Evolutionary conservation across 257 asterid species (phyloP), one percentile per base, ranked within the genome.

Genomic region (Parsonsia alboflavescens): DNA sequence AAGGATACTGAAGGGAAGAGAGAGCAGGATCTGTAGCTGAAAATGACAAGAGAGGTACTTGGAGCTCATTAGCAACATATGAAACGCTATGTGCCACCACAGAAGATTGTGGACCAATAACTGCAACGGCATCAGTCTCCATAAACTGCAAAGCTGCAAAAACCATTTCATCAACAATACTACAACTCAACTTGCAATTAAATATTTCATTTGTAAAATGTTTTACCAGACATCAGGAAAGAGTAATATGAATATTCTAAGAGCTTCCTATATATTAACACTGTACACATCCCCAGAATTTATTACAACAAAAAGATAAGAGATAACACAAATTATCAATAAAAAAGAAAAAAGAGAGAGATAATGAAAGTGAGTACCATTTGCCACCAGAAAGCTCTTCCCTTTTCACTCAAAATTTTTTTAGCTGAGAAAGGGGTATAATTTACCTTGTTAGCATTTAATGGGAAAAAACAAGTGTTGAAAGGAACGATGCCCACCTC

Each of bases 51-150:
- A 85, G 82, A 50, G 89, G 89, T 46, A 80, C 83, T 75, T 85
- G 87, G 71, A 85, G 87, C 24, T 85, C 85, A 73, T 83, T 81
- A 10, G 84, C 86, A 58, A 85, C 81, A 52, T 77, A 68, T 15
- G 82, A 72, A 44, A 83, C 70, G 49, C 82, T 77, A 71, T 79
- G 86, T 53, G 89, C 84, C 41, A 85, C 86, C 1, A 83, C 89
- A 17, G 89, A 85, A 52, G 89, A 85, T 73, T 83, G 87, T 30
- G 89, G 89, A 33, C 89, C 89, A 66, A 85, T 81, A 66, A 85
- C 53, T 33, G 89, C 89, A 77, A 85, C 30, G 17, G 73, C 63
- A 52, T 85, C 89, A 10, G 80, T 81, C 81, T 85, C 83, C 89
- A 83, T 79, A 58, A 85, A 81, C 76, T 75, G 80, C 79, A 85